Evolutionary conservation across 192 early-diverging fungal species (phyloP), one percentile per base, ranked within the genome.

Genomic region (Coemansia sp.): DNA sequence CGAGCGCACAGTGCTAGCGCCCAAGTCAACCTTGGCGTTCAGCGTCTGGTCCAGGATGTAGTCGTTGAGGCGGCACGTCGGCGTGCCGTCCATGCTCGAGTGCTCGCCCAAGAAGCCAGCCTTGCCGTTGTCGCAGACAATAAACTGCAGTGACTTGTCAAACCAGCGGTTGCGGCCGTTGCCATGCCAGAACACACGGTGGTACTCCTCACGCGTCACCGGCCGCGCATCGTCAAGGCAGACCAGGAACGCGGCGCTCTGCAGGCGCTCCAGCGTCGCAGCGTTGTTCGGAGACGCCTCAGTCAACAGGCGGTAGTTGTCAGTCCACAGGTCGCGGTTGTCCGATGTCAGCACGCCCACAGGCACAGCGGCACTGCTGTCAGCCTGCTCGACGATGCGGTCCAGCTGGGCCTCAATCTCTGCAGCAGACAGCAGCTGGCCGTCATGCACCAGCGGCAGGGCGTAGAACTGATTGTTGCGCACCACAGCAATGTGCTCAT

Each of bases 101-200:
- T 92, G 90, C 85, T 98, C 96, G 56, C 88, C 95, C 39, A 87
- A 85, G 84, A 97, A 95, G 22, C 93, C 96, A 44, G 95, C 94
- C 78, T 93, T 94, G 65, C 93, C 96, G 84, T 98, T 98, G 60
- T 95, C 95, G 80, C 91, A 93, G 52, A 97, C 90, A 75, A 97
- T 91, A 52, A 98, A 96, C 83, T 98, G 95, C 58, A 93, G 82
- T 38, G 92, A 82, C 83, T 98, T 97, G 85, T 98, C 96, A 81
- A 93, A 96, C 87, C 89, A 98, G 60, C 96, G 90, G 84, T 98
- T 98, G 61, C 87, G 87, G 46, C 95, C 96, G 72, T 97, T 89
- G 42, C 96, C 96, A 62, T 93, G 92, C 96, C 94, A 98, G 82
- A 88, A 93, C 56, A 87, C 88, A 58, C 91, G 88, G 40, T 87